phyloP scores from a whole-genome alignment of 768 basidiomycete genomes.

The Trametes villosa region DNA sequence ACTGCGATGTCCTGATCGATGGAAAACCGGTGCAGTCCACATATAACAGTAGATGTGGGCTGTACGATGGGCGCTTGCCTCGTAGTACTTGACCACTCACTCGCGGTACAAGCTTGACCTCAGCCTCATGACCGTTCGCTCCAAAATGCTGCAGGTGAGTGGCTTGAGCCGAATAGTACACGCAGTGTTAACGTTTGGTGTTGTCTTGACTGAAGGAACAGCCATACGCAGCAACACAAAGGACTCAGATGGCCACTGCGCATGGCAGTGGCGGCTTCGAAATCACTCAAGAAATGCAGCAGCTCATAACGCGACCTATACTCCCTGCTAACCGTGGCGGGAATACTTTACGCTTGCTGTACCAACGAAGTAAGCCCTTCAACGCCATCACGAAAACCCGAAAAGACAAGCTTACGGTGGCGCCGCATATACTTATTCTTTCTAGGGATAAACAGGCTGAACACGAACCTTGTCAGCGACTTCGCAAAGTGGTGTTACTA shows the following conservation, averaged over 20 bases:
- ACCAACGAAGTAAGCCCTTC: slow-evolving; percentile 15
- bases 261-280: slow-evolving; percentile 18
- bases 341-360: slow-evolving; percentile 5
- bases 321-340: background rate
- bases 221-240: no score
- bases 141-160: no score
- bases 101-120: no score
- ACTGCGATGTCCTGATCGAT: no score
- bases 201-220: no score
- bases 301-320: slow-evolving; percentile 4
- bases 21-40: background rate
- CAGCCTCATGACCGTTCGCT: no score
- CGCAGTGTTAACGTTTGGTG: no score
- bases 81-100: no score
- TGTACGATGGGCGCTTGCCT: background rate
- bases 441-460: background rate
- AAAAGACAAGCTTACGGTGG: background rate
- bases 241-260: background rate
- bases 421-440: background rate
- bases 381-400: no score
- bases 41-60: background rate
- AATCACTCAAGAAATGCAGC: slow-evolving; percentile 11
- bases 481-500: slow-evolving; percentile 19
- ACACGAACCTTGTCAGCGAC: slow-evolving; percentile 5
- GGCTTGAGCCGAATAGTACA: no score